Percentiles rank a stretch among this genome's conserved stretches.
These are phyloP conservation scores for Arctium minus DNA, from an alignment of 129 eudicot species.

Conservation along the genomic window DNA sequence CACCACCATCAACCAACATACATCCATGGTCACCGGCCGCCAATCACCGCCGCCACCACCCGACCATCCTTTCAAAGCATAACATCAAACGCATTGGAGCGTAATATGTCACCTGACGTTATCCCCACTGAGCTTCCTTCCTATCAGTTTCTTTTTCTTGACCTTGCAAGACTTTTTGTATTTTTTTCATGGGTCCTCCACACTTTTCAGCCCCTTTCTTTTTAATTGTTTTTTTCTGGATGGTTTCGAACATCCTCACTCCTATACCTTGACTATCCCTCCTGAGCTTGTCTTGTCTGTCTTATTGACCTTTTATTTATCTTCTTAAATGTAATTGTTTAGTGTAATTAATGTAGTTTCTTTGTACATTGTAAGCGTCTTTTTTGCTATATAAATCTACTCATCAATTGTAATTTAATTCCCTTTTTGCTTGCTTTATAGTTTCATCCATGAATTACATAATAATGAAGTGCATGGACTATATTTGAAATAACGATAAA, in stretches of 20 bases:
- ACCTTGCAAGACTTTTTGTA: conserved; percentile 62
- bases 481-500: not conserved
- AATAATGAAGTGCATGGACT: not conserved
- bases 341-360: not conserved
- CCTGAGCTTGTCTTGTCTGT: conserved; percentile 42
- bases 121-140: conserved; percentile 49
- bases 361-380: not conserved
- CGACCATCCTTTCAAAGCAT: not conserved
- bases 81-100: not conserved
- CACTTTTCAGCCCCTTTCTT: not conserved
- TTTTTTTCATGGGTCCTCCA: not conserved
- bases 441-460: not conserved
- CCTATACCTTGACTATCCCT: conserved; percentile 38
- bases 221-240: not conserved
- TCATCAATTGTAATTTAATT: not conserved
- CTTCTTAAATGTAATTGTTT: not conserved
- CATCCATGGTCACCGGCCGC: not conserved
- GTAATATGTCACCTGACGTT: conserved; percentile 16
- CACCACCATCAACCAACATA: conserved; percentile 1
- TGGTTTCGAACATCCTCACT: not conserved
- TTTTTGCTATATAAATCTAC: not conserved
- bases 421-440: not conserved
- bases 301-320: not conserved
- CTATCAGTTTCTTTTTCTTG: conserved; percentile 43
- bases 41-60: not conserved